Evolutionary conservation across 257 asterid genomes (phyloP).

Genomic region (Jasminum sambac): DNA sequence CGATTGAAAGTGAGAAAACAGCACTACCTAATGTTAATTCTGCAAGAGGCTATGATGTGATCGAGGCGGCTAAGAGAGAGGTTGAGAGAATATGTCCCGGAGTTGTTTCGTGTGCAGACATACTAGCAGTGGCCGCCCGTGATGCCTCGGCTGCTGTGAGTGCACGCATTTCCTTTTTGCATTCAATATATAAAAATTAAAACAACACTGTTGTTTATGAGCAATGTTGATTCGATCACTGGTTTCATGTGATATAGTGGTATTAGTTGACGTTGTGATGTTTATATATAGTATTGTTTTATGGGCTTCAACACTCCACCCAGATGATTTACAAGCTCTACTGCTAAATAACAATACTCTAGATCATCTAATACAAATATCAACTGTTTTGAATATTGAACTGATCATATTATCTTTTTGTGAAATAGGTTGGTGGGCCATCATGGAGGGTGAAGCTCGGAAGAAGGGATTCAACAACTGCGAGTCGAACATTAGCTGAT

Average conservation of each 20-base stretch:
- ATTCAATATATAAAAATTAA: not conserved
- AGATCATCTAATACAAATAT: too few relatives aligned
- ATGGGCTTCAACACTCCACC: too few relatives aligned
- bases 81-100: slow-evolving; percentile 28
- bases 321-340: too few relatives aligned
- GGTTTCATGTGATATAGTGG: too few relatives aligned
- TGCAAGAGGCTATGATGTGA: slow-evolving; percentile 26
- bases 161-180: not conserved
- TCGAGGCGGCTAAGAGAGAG: slow-evolving; percentile 24
- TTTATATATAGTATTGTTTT: too few relatives aligned
- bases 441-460: slow-evolving; percentile 38
- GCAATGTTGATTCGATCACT: not conserved
- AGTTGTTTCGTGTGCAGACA: slow-evolving; percentile 31
- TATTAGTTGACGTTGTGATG: too few relatives aligned
- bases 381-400: not conserved
- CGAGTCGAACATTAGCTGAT: slow-evolving; percentile 28
- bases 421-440: slow-evolving; percentile 40
- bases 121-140: slow-evolving; percentile 29
- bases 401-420: not conserved
- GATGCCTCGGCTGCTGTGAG: slow-evolving; percentile 32
- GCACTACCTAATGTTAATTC: slow-evolving; percentile 17
- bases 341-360: too few relatives aligned
- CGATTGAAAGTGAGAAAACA: slow-evolving; percentile 22
- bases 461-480: slow-evolving; percentile 39
- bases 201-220: not conserved